Evolutionary conservation across 2,329 filamentous ascomycete genomes (phyloP).

Genomic region (Curvularia hawaiiensis): DNA sequence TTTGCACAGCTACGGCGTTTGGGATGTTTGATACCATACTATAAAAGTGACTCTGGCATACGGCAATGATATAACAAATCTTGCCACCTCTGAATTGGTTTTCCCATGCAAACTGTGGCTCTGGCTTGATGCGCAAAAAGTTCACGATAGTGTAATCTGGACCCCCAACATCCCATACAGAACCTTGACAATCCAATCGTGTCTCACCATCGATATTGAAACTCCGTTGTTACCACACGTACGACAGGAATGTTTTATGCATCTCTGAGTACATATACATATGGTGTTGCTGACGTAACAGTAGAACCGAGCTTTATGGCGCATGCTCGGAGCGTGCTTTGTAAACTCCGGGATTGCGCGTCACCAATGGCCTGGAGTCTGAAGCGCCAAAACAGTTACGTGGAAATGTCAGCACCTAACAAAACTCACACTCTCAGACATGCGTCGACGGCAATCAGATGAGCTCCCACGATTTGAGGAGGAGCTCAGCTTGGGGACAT

Average conservation of each 20-base stretch:
- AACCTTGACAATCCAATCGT: neutral
- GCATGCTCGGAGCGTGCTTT: neutral
- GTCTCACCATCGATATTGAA: neutral
- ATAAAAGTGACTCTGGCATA: constrained; percentile 32
- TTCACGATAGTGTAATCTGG: neutral
- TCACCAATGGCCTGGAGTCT: constrained; percentile 4
- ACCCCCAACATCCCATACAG: neutral
- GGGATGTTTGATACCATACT: constrained; percentile 36
- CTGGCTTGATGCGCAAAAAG: neutral
- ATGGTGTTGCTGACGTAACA: neutral
- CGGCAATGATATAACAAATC: constrained; percentile 32
- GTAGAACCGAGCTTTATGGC: neutral
- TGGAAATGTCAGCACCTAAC: constrained; percentile 15
- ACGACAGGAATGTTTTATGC: neutral
- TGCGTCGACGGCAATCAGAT: constrained; percentile 44
- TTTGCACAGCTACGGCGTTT: constrained; percentile 41
- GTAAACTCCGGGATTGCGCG: constrained; percentile 11
- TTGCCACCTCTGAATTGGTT: constrained; percentile 15
- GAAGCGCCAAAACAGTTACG: neutral
- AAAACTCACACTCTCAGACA: constrained; percentile 21
- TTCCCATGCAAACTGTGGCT: neutral
- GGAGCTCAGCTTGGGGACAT: constrained; percentile 19
- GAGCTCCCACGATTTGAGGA: constrained; percentile 41
- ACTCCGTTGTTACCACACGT: neutral
- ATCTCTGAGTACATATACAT: neutral